Base-by-base conservation (phyloP, 2,329 filamentous ascomycete species). In the Aspergillus latus region DNA sequence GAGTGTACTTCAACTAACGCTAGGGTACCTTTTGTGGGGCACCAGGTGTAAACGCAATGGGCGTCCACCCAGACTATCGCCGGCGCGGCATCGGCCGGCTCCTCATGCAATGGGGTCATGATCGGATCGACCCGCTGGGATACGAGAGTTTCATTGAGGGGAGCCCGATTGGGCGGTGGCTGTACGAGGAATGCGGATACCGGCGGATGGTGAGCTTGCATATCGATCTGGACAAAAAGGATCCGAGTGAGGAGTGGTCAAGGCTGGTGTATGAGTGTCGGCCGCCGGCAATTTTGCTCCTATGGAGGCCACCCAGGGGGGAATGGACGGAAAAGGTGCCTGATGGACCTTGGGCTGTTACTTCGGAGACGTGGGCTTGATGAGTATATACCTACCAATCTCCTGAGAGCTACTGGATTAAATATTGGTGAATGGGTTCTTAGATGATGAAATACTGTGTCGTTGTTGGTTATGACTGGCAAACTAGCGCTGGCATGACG, bases 131-230 rank as follows among this genome's bases (percentile, higher is more conserved):
- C 52, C 49, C 55, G 2, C 36, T 59, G 15, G 57, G 59, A 0
- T 61, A 63, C 21, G 61, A 63, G 52, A 61, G 59, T 15, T 63
- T 59, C 13, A 61, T 61, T 11, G 57, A 61, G 39, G 53, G 52
- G 0, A 61, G 61, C 52, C 57, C 54, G 3, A 52, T 56, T 9
- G 57, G 57, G 3, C 50, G 61, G 3, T 63, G 55, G 57, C 9
- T 63, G 29, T 63, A 63, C 49, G 59, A 61, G 34, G 30, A 60
- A 21, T 61, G 45, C 21, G 59, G 57, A 15, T 63, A 63, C 43
- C 55, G 57, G 32, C 42, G 57, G 11, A 53, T 60, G 4, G 49
- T 61, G 34, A 48, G 55, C 6, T 10, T 63, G 40, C 47, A 59
- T 43, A 36, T 63, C 7, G 56, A 61, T 49, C 54, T 61, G 32